Conservation (phyloP, 805 yeast genomes). For the Hanseniaspora singularis region DNA sequence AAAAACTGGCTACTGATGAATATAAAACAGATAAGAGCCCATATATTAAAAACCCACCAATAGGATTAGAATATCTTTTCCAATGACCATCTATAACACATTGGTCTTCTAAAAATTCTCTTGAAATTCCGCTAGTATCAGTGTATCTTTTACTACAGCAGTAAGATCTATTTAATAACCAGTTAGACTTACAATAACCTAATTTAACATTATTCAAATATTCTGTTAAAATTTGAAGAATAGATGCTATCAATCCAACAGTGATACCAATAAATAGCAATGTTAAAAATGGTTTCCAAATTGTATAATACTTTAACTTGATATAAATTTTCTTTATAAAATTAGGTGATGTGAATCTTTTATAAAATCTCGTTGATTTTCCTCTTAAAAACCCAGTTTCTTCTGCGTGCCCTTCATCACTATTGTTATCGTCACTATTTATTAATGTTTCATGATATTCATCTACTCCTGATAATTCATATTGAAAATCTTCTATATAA, state of each 20-base stretch:
- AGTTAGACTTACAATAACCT: conserved; percentile 63
- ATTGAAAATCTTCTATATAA: conserved; percentile 12
- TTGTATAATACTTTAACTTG: conserved; percentile 34
- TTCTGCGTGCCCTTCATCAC: neutral
- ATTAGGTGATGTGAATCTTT: conserved; percentile 11
- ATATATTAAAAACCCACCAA: conserved; percentile 44
- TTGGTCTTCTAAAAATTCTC: conserved; percentile 23
- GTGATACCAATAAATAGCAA: conserved; percentile 61
- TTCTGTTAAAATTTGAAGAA: conserved; percentile 68
- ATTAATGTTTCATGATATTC: conserved; percentile 14
- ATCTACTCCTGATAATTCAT: conserved; percentile 11
- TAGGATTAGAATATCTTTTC: conserved; percentile 48
- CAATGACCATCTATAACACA: conserved; percentile 48
- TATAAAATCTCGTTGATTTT: conserved; percentile 2
- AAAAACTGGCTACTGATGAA: conserved; percentile 50
- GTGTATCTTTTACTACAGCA: conserved; percentile 58
- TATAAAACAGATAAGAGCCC: conserved; percentile 47
- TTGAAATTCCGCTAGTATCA: conserved; percentile 23
- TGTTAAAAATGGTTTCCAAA: conserved; percentile 46
- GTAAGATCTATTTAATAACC: conserved; percentile 59
- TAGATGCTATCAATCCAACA: conserved; percentile 77
- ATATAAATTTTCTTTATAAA: conserved; percentile 21
- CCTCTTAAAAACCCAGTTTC: neutral
- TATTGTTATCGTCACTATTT: conserved; percentile 6
- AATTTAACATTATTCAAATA: conserved; percentile 68